Percentiles rank a stretch among this genome's conserved stretches.
These are phyloP conservation scores for Gautieria morchelliformis DNA, from an alignment of 768 basidiomycete genomes.

Conservation along the genomic window DNA sequence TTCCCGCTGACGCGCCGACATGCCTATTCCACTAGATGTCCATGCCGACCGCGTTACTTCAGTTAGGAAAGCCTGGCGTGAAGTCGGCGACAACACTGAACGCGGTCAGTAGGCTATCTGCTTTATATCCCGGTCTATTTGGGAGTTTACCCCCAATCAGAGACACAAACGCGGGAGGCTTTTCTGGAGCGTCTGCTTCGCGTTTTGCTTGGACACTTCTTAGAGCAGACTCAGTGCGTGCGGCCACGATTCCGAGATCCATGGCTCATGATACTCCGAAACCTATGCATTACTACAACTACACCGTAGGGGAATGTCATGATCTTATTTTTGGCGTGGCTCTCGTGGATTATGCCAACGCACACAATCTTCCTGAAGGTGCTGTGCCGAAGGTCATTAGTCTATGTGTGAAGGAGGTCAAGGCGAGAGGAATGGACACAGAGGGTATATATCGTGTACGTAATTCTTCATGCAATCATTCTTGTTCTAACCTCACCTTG, in stretches of 20 bases:
- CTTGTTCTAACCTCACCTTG: neutral
- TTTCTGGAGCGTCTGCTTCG: too few relatives aligned
- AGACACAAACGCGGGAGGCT: constrained; percentile 74
- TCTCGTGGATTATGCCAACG: constrained; percentile 81
- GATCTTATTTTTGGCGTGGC: constrained; percentile 87
- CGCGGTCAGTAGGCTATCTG: constrained; percentile 37
- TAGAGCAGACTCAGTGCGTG: too few relatives aligned
- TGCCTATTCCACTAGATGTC: too few relatives aligned
- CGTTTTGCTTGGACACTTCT: too few relatives aligned
- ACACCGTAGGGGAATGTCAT: constrained; percentile 72
- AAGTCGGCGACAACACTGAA: constrained; percentile 79
- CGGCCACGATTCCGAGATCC: constrained; percentile 48
- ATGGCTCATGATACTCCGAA: constrained; percentile 59
- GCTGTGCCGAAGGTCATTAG: constrained; percentile 72
- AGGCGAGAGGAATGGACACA: constrained; percentile 62
- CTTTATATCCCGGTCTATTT: neutral
- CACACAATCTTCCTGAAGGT: constrained; percentile 61
- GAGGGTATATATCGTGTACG: constrained; percentile 77
- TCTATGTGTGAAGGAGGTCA: constrained; percentile 77
- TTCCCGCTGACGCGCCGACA: too few relatives aligned
- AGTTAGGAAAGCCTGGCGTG: constrained; percentile 67
- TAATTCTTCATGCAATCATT: neutral
- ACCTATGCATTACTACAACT: constrained; percentile 67
- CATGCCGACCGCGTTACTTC: constrained; percentile 48
- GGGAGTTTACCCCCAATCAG: constrained; percentile 27